phyloP scores from a whole-genome alignment of 305 asterid species.

The Coffea humblotiana region DNA sequence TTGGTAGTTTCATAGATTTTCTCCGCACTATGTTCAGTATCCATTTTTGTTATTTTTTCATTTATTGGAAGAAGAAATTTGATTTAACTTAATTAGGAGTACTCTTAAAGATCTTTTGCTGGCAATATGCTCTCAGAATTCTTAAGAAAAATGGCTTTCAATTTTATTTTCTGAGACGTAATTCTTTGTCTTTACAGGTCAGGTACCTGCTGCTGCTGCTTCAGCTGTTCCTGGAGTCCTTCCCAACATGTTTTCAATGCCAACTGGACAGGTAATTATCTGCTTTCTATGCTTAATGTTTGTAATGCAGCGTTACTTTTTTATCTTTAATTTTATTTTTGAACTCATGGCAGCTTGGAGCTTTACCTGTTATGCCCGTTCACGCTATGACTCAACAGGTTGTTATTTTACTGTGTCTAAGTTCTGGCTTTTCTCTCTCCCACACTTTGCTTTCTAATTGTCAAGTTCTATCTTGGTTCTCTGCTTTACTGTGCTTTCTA shows the following conservation, averaged over 20 bases:
- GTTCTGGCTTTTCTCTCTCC: neutral
- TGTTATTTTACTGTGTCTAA: conserved; percentile 10
- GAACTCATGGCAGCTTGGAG: conserved; percentile 59
- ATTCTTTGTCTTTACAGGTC: conserved; percentile 60
- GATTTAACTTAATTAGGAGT: neutral
- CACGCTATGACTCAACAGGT: conserved; percentile 99
- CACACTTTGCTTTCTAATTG: neutral
- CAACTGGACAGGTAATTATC: conserved; percentile 68
- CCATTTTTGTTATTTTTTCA: neutral
- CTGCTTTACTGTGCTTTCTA: too few species aligned
- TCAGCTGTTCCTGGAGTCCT: conserved; percentile 80
- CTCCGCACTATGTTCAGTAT: neutral
- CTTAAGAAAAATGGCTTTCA: neutral
- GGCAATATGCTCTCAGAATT: neutral
- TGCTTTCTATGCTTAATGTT: neutral
- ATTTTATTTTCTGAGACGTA: conserved; percentile 27
- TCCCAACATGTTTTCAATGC: conserved; percentile 69
- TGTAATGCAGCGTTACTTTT: neutral
- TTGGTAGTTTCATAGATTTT: conserved; percentile 55
- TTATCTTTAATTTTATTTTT: conserved; percentile 5
- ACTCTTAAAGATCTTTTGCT: conserved; percentile 5
- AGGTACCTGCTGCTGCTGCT: conserved; percentile 58
- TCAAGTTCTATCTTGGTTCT: neutral
- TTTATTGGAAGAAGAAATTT: neutral
- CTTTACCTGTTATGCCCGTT: conserved; percentile 78